Evolutionary conservation across 129 eudicot genomes (phyloP).

Genomic region (Silybum marianum): DNA sequence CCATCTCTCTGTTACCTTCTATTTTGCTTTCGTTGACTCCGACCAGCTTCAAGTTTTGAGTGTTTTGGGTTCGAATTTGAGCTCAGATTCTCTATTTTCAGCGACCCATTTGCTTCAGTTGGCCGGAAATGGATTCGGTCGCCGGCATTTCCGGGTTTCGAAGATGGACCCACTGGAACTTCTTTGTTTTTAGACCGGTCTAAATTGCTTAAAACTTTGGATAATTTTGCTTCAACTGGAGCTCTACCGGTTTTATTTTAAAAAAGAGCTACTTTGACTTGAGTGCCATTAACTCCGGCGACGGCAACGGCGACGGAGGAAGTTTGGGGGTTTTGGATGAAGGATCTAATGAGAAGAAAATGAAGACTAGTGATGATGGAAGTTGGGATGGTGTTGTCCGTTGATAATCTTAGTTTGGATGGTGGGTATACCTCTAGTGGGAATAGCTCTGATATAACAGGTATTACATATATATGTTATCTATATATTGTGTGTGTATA

Average conservation of each 20-base stretch:
- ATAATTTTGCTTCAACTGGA: slow-evolving; percentile 56
- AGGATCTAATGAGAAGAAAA: slow-evolving; percentile 42
- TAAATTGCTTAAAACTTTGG: slow-evolving; percentile 71
- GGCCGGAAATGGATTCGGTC: slow-evolving; percentile 46
- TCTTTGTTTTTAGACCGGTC: slow-evolving; percentile 63
- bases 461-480: no score
- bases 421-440: slow-evolving; percentile 16
- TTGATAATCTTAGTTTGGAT: slow-evolving; percentile 72
- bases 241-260: slow-evolving; percentile 78
- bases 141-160: slow-evolving; percentile 44
- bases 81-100: no score
- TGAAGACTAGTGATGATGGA: slow-evolving; percentile 40
- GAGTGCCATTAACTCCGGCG: slow-evolving; percentile 25
- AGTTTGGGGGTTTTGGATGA: slow-evolving; percentile 37
- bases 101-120: slow-evolving; percentile 51
- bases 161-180: slow-evolving; percentile 11
- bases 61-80: no score
- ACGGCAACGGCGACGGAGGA: neutral
- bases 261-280: slow-evolving; percentile 77
- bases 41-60: no score
- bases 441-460: no score
- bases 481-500: no score
- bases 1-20: no score
- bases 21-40: no score
- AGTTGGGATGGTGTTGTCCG: slow-evolving; percentile 49